These are phyloP conservation scores for Mixia osmundae DNA, from an alignment of 1,284 basidiomycete species.

Conservation along the genomic window DNA sequence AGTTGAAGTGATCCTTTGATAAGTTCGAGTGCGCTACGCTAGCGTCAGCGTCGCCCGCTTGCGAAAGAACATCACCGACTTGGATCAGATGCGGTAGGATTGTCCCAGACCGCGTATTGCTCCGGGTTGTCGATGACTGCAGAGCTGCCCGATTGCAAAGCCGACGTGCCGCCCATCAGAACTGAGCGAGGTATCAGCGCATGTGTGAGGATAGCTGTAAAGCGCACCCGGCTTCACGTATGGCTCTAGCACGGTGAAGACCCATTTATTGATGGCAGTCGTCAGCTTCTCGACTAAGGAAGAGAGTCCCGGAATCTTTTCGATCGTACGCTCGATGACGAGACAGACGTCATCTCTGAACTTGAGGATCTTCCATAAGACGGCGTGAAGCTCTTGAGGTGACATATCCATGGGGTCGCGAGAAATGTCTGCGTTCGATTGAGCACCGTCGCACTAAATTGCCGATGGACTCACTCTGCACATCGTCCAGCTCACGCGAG, in stretches of 20 bases:
- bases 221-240: slow-evolving; percentile 10
- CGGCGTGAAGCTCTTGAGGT: slow-evolving; percentile 62
- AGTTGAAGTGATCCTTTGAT: slow-evolving; percentile 21
- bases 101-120: slow-evolving; percentile 15
- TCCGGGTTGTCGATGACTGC: slow-evolving; percentile 20
- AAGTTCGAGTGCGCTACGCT: slow-evolving; percentile 8
- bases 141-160: slow-evolving; percentile 19
- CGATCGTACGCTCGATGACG: slow-evolving; percentile 63
- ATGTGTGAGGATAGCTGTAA: background rate
- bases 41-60: background rate
- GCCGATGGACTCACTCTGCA: slow-evolving; percentile 37
- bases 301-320: slow-evolving; percentile 35
- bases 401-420: slow-evolving; percentile 51
- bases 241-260: slow-evolving; percentile 22
- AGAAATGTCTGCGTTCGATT: too few species aligned
- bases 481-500: slow-evolving; percentile 43
- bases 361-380: slow-evolving; percentile 61
- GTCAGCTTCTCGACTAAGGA: slow-evolving; percentile 56
- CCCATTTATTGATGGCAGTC: slow-evolving; percentile 30
- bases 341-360: slow-evolving; percentile 52
- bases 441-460: too few species aligned
- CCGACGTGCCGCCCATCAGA: slow-evolving; percentile 17
- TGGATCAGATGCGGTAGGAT: slow-evolving; percentile 21
- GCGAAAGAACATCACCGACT: slow-evolving; percentile 11
- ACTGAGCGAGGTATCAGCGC: slow-evolving; percentile 1